phyloP scores from a whole-genome alignment of 139 green algal species.

The Micromonas commoda region DNA sequence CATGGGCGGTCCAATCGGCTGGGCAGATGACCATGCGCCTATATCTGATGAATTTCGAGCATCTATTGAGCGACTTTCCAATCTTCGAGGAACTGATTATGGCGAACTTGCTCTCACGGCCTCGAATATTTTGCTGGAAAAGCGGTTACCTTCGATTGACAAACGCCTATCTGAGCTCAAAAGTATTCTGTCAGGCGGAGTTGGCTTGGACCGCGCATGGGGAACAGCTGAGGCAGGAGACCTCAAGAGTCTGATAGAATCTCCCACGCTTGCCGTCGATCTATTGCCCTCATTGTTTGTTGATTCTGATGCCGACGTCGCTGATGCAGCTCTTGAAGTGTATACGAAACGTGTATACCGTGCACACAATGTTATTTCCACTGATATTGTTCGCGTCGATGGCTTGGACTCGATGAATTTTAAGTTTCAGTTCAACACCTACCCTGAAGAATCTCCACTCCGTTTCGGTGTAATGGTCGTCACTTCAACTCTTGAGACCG shows the following conservation, averaged over 20 bases:
- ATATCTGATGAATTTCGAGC: slow-evolving; percentile 21
- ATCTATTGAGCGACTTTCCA: slow-evolving; percentile 7
- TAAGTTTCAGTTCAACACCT: slow-evolving; percentile 35
- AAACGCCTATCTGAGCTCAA: slow-evolving; percentile 23
- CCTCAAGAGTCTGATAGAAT: slow-evolving; percentile 18
- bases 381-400: slow-evolving; percentile 9
- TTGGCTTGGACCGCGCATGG: slow-evolving; percentile 17
- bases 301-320: slow-evolving; percentile 25
- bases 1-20: slow-evolving; percentile 22
- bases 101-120: slow-evolving; percentile 25
- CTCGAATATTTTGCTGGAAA: slow-evolving; percentile 26
- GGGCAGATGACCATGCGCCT: slow-evolving; percentile 22
- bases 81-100: slow-evolving; percentile 28
- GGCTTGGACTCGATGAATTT: slow-evolving; percentile 4
- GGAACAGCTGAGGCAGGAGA: slow-evolving; percentile 7
- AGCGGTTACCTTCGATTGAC: slow-evolving; percentile 21
- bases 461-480: slow-evolving; percentile 27
- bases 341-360: slow-evolving; percentile 36
- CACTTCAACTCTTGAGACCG: background rate
- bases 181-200: slow-evolving; percentile 17
- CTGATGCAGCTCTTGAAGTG: slow-evolving; percentile 20
- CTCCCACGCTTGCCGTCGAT: slow-evolving; percentile 33
- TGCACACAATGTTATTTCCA: slow-evolving; percentile 27
- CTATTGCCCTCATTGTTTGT: slow-evolving; percentile 32
- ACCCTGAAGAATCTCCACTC: slow-evolving; percentile 21